Percentiles rank a stretch among this genome's conserved stretches.
These are phyloP conservation scores for Blastobotrys illinoisensis DNA, from an alignment of 1,139 yeast species.

Conservation along the genomic window DNA sequence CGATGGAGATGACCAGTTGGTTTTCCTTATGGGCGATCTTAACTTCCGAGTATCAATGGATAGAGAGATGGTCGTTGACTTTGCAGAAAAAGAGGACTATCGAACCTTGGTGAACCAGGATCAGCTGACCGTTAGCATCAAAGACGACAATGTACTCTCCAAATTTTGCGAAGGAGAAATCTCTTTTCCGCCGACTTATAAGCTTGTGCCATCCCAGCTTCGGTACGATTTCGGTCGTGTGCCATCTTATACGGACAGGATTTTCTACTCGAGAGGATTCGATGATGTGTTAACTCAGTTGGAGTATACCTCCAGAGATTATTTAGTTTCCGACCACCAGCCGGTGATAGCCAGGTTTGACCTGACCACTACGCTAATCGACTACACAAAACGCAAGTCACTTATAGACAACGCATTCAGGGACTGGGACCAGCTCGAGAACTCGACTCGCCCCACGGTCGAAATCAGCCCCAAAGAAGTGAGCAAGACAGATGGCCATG, in stretches of 20 bases:
- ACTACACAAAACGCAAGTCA: conserved; percentile 37
- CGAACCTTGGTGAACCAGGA: conserved; percentile 50
- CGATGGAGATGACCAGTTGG: conserved; percentile 14
- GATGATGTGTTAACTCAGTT: conserved; percentile 13
- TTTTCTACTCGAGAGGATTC: conserved; percentile 37
- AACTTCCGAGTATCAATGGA: conserved; percentile 56
- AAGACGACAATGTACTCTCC: conserved; percentile 48
- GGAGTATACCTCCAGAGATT: conserved; percentile 27
- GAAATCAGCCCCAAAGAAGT: conserved; percentile 28
- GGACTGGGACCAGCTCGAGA: conserved; percentile 40
- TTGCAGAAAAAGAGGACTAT: conserved; percentile 42
- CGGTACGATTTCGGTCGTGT: conserved; percentile 37
- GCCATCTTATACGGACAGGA: conserved; percentile 80
- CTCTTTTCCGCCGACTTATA: conserved; percentile 71
- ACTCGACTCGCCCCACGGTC: conserved; percentile 38
- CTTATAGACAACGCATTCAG: conserved; percentile 36
- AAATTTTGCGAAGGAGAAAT: conserved; percentile 63
- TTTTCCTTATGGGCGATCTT: conserved; percentile 67
- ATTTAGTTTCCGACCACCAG: conserved; percentile 63
- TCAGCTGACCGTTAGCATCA: conserved; percentile 51
- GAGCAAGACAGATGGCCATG: background rate
- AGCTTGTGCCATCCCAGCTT: conserved; percentile 37
- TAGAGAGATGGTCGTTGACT: conserved; percentile 39
- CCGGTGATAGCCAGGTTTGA: conserved; percentile 58
- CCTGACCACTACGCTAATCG: conserved; percentile 44